These are phyloP conservation scores for Ceratocystis alfenasii DNA, from an alignment of 2,329 filamentous ascomycete genomes.

Conservation along the genomic window DNA sequence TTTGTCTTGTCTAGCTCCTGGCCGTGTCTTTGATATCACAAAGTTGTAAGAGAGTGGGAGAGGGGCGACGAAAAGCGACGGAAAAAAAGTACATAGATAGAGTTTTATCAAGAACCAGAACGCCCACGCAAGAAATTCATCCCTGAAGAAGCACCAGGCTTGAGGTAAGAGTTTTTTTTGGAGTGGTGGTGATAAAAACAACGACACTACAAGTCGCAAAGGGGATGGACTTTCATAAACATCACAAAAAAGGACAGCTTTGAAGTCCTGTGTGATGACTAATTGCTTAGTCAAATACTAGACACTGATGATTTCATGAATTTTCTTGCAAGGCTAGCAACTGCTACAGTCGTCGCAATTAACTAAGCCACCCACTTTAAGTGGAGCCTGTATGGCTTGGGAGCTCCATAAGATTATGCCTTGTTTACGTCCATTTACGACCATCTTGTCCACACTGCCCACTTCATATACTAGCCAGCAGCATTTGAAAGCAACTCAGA, in stretches of 20 bases:
- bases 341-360: neutral
- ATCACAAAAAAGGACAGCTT: constrained; percentile 6
- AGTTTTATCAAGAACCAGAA: neutral
- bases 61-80: neutral
- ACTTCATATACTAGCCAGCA: neutral
- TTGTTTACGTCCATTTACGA: neutral
- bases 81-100: neutral
- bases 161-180: neutral
- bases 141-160: neutral
- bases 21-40: neutral
- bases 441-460: neutral
- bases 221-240: neutral
- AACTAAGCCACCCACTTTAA: constrained; percentile 8
- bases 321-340: neutral
- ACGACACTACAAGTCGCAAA: neutral
- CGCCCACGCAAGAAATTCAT: neutral
- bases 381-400: neutral
- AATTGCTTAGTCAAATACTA: neutral
- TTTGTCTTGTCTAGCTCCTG: neutral
- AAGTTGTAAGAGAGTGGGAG: neutral
- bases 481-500: neutral
- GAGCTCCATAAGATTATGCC: constrained; percentile 2
- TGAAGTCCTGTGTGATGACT: constrained; percentile 1
- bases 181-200: neutral
- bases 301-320: no score